Evolutionary conservation across 106 monocot genomes (phyloP).

Genomic region (Acorus gramineus): DNA sequence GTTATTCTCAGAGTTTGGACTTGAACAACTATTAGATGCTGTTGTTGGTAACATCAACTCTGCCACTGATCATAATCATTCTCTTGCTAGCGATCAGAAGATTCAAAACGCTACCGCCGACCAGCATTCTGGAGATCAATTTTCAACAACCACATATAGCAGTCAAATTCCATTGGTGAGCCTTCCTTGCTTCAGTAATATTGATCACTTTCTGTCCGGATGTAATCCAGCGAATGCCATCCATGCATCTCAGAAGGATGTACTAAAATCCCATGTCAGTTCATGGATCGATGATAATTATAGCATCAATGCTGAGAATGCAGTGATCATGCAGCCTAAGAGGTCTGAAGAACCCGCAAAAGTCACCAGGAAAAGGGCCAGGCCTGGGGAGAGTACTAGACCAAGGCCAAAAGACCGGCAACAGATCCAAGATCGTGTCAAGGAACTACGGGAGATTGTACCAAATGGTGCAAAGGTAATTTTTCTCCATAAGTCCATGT

Average conservation of each 20-base stretch:
- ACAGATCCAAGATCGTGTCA: slow-evolving; percentile 91
- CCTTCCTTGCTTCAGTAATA: slow-evolving; percentile 14
- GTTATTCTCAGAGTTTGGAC: slow-evolving; percentile 24
- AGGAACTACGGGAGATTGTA: slow-evolving; percentile 87
- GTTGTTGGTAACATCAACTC: slow-evolving; percentile 17
- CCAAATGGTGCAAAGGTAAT: slow-evolving; percentile 83
- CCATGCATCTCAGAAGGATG: slow-evolving; percentile 14
- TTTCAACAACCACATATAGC: slow-evolving; percentile 8
- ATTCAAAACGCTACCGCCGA: slow-evolving; percentile 4
- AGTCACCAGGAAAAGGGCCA: slow-evolving; percentile 62
- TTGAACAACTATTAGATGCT: slow-evolving; percentile 41
- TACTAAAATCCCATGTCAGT: slow-evolving; percentile 9
- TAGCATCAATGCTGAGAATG: slow-evolving; percentile 39
- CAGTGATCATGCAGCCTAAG: slow-evolving; percentile 20
- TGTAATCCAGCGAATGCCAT: slow-evolving; percentile 14
- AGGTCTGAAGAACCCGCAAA: slow-evolving; percentile 36
- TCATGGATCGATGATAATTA: slow-evolving; percentile 45
- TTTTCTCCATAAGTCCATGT: too few species aligned
- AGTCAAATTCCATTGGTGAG: slow-evolving; percentile 3
- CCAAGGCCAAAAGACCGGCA: slow-evolving; percentile 97
- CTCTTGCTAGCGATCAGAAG: background rate
- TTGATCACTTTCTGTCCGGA: slow-evolving; percentile 7
- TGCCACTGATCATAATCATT: slow-evolving; percentile 12
- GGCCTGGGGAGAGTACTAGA: slow-evolving; percentile 80
- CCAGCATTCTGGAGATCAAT: slow-evolving; percentile 13